Evolutionary conservation across 2,329 filamentous ascomycete species (phyloP), one percentile per base, ranked within the genome.

Genomic region (Metarhizium humberi): DNA sequence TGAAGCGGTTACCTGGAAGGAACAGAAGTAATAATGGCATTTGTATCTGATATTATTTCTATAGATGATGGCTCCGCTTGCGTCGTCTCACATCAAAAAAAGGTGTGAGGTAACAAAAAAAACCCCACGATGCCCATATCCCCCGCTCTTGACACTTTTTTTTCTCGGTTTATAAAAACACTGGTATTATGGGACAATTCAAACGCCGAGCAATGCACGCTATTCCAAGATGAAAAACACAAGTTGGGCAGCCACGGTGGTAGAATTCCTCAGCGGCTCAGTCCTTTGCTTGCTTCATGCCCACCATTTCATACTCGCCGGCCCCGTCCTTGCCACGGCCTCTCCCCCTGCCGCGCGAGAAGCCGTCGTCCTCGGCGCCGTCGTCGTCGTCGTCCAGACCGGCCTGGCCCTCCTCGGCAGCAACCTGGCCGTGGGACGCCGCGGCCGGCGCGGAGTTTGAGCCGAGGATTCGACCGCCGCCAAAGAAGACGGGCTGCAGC

Each of bases 401-500:
- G n/a, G 57, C 54, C 49, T 55, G 58, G 0, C 61, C 64, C 20
- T 63, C 59, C 42, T 62, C 63, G 45, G 56, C 59, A 14, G 56
- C 60, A 6, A 59, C 60, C 51, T 57, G 58, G n/a, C 56, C 63
- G 20, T 47, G 67, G 52, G 58, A 62, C 53, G 59, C 47, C 46
- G 59, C 49, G 50, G 45, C 46, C 3, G 45, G 42, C 52, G 56
- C 29, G 38, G 61, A 56, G 55, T 61, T 60, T 16, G 65, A 61
- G n/a, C 66, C 66, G 48, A 72, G 66, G 42, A 69, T 70, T 7
- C 69, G 67, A 8, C 69, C 75, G 2, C 86, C 86, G 20, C 90
- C 90, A 66, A 97, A 96, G 57, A 82, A 86, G 63, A 97, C 95
- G 11, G 94, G 92, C 65, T 84, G 80, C 55, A 99, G 74, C 72